Evolutionary conservation across 768 basidiomycete genomes (phyloP).

Genomic region (Lactifluus subvellereus): DNA sequence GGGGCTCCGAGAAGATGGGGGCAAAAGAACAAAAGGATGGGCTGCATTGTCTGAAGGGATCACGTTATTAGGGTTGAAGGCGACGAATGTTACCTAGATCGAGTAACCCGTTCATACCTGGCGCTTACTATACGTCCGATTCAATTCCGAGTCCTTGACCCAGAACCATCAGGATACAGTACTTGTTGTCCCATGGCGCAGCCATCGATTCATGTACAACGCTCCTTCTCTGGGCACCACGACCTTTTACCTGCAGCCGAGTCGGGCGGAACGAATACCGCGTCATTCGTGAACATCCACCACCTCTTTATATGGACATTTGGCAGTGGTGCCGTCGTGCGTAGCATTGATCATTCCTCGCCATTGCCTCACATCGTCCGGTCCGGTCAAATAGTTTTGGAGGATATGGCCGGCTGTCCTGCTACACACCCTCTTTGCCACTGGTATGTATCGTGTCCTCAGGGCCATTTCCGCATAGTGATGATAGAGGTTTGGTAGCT

Average conservation of each 20-base stretch:
- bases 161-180: neutral
- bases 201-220: neutral
- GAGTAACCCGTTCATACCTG: neutral
- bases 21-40: conserved; percentile 10
- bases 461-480: neutral
- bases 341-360: conserved; percentile 10
- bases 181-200: neutral
- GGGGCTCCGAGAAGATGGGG: conserved; percentile 3
- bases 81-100: neutral
- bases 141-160: neutral
- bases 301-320: conserved; percentile 31
- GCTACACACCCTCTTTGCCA: conserved; percentile 54
- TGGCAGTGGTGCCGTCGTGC: conserved; percentile 2
- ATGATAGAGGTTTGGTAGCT: neutral
- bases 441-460: conserved; percentile 31
- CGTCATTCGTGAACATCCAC: neutral
- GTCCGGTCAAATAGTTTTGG: conserved; percentile 38
- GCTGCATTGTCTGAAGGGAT: conserved; percentile 7
- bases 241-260: conserved; percentile 14
- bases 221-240: neutral
- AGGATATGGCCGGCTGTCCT: conserved; percentile 63
- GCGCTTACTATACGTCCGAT: neutral
- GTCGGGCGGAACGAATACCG: neutral
- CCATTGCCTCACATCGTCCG: neutral
- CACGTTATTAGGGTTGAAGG: neutral